Base-by-base conservation (phyloP, 2,329 filamentous ascomycete genomes). In the Furcasterigmium sp. region DNA sequence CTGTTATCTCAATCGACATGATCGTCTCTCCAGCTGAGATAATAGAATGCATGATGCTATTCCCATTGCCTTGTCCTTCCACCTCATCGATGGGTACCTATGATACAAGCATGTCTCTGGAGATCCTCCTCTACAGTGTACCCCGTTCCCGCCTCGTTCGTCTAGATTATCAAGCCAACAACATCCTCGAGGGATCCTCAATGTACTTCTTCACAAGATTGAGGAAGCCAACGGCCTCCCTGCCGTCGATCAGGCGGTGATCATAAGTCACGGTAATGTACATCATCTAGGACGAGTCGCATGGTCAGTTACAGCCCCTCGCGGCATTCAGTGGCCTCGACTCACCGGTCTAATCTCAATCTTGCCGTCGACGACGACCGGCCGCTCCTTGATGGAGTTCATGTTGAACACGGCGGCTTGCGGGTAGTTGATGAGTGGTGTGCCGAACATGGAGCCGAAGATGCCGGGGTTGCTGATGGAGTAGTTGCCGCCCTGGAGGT, bases 401-500 rank as follows among this genome's bases (percentile, higher is more conserved):
- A 82, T 67, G 55, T 80, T 81, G 65, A 81, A 81, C 38, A 80
- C 67, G 13, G 58, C 56, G 8, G 84, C 80, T 66, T 87, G 84
- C 42, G 84, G 84, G 44, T 84, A 84, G 71, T 87, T 87, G 72
- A 88, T 86, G 56, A 87, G 78, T 43, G 84, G 84, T 35, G 84
- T 87, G 44, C 58, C 58, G n/a, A 61, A 61, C 50, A 61, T 55
- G 19, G 58, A 61, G 14, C 58, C 58, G 63, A 87, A 87, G 80
- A 87, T 86, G 53, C 84, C 84, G 76, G 87, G 85, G 72, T 87
- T 87, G 64, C 80, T 85, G 65, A 87, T 87, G 55, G 84, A 87
- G 67, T 87, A 85, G 55, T 82, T 86, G 53, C 84, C 84, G 28
- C 84, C 84, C 65, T 85, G 82, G 70, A 85, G 86, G 60, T 87